These are phyloP conservation scores for Penicillium lagena DNA, from an alignment of 495 filamentous ascomycete species.

Conservation along the genomic window DNA sequence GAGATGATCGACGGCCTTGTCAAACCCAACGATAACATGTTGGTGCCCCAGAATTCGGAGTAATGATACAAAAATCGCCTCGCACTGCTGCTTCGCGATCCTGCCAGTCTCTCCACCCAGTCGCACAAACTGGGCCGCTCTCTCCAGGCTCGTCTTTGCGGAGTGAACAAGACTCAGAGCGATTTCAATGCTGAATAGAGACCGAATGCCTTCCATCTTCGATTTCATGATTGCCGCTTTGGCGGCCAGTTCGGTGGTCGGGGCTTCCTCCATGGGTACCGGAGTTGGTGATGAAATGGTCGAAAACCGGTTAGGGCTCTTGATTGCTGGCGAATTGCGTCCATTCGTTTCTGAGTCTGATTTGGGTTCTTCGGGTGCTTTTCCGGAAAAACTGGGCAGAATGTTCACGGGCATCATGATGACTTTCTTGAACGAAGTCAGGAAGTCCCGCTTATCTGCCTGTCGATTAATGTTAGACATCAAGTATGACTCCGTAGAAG, in stretches of 20 bases:
- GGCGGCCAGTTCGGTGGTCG: slow-evolving; percentile 86
- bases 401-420: slow-evolving; percentile 98
- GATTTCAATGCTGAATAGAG: slow-evolving; percentile 93
- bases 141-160: slow-evolving; percentile 85
- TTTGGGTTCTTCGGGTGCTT: slow-evolving; percentile 31
- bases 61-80: slow-evolving; percentile 78
- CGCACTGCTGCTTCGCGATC: slow-evolving; percentile 85
- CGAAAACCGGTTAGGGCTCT: slow-evolving; percentile 47
- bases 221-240: slow-evolving; percentile 97
- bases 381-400: slow-evolving; percentile 59
- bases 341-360: slow-evolving; percentile 25
- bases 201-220: slow-evolving; percentile 84
- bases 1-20: slow-evolving; percentile 86
- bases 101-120: slow-evolving; percentile 72
- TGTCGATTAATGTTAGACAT: slow-evolving; percentile 93
- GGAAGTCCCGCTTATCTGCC: slow-evolving; percentile 91
- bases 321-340: slow-evolving; percentile 27
- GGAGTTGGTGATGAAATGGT: slow-evolving; percentile 43
- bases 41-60: slow-evolving; percentile 74
- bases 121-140: slow-evolving; percentile 72
- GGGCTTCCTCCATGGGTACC: slow-evolving; percentile 53
- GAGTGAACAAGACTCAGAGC: slow-evolving; percentile 81
- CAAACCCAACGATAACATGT: slow-evolving; percentile 89
- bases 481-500: slow-evolving; percentile 84
- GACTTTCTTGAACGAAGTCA: slow-evolving; percentile 96